phyloP scores from a whole-genome alignment of 331 rosid genomes.

The Phaseolus coccineus region DNA sequence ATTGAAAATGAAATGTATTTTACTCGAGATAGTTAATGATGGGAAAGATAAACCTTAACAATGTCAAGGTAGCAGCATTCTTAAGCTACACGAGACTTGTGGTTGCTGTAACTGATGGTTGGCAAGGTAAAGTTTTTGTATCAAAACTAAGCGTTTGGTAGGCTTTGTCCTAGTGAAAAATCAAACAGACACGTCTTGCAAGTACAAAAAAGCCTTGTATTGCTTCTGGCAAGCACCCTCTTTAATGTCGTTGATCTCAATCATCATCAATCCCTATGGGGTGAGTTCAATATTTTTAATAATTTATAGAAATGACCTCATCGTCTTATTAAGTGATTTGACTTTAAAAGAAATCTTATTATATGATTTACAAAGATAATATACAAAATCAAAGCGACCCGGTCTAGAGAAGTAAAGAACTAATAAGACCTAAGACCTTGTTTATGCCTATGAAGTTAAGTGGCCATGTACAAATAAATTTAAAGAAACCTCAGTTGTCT shows the following conservation, averaged over 20 bases:
- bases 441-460: background rate
- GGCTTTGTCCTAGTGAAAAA: background rate
- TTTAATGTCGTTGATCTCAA: background rate
- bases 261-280: background rate
- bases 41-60: background rate
- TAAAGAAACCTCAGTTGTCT: background rate
- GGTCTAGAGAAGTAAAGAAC: background rate
- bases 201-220: background rate
- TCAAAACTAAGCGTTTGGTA: background rate
- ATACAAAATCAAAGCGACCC: background rate
- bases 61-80: background rate
- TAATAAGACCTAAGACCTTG: background rate
- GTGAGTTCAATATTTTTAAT: background rate
- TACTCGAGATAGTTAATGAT: no score
- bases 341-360: no score
- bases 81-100: no score
- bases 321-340: background rate
- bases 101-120: no score
- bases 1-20: no score
- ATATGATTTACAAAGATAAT: conserved; percentile 7
- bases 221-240: no score
- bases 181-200: background rate
- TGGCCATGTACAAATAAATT: background rate
- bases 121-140: background rate
- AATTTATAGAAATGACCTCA: background rate